Percentiles rank a stretch among this genome's conserved stretches.
Conservation (phyloP, 441 rosid species). For the Iberis amara region DNA sequence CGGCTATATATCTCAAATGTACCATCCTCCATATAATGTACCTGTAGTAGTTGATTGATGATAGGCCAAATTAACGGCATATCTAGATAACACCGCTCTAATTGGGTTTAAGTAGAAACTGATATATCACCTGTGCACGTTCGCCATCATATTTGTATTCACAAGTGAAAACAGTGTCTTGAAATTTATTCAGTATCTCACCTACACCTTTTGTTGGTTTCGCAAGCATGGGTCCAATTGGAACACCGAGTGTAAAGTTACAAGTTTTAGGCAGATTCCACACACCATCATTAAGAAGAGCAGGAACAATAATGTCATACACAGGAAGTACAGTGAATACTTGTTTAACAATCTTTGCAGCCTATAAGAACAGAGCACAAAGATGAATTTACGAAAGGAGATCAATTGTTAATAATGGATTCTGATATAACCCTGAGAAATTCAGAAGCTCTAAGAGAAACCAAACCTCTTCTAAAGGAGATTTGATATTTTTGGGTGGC, state of each 20-base stretch:
- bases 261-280: conserved; percentile 81
- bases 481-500: conserved; percentile 52
- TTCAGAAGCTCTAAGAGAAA: conserved; percentile 25
- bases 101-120: conserved; percentile 2
- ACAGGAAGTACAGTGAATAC: conserved; percentile 83
- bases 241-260: conserved; percentile 71
- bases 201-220: conserved; percentile 79
- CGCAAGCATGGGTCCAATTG: conserved; percentile 95
- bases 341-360: conserved; percentile 78
- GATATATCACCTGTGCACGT: conserved; percentile 73
- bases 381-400: background rate
- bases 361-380: conserved; percentile 44
- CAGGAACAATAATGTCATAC: conserved; percentile 76
- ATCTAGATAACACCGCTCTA: background rate
- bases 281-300: conserved; percentile 65
- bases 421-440: background rate
- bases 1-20: conserved; percentile 90
- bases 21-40: conserved; percentile 83
- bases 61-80: background rate
- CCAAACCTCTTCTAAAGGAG: conserved; percentile 83
- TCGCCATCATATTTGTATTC: conserved; percentile 97
- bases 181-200: conserved; percentile 79
- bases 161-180: conserved; percentile 65
- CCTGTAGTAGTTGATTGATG: conserved; percentile 37
- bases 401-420: conserved; percentile 1